Base-by-base conservation (phyloP, 73 alveolate genomes). In the Diophrys sp. region DNA sequence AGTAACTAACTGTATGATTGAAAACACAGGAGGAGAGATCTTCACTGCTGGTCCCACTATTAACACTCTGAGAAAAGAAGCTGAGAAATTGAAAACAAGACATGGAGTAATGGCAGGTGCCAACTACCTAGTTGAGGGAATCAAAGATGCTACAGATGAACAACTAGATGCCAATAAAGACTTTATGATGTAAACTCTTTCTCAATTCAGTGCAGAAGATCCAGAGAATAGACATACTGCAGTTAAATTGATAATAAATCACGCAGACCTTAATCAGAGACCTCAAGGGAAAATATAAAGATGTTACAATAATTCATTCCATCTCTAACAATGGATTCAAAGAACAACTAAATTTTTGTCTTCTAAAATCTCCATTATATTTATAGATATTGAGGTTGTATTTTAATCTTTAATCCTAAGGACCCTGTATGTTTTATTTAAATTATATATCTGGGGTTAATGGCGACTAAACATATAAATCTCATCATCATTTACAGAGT, bases 41-140 rank as follows among this genome's bases (percentile, higher is more conserved):
- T 90, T 90, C 80, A 82, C 92, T 33, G 56, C 91, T 29, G 96
- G 96, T 18, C 90, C 90, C 5, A 77, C 78, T 56, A 67, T 76
- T 14, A 55, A 86, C 44, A 76, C 79, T 24, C 79, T 87, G 44
- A 55, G 30, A 0, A 14, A 29, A 29, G 89, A 90, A 33, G 71
- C 89, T 31, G 78, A 56, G 0, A 33, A 56, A 1, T 70, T 87
- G 1, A 33, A 74, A 1, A 24, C 71, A 74, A 67, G 74, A 70
- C 31, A 77, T 14, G 85, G 85, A 1, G 54, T 77, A 67, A 27
- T 25, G 27, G 75, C 91, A 2, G 83, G 81, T 14, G 91, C 95
- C 0, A 82, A 79, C 81, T 86, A 71, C 44, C 82, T 78, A 1
- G 84, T 79, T 0, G 90, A 85, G 62, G 91, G 94, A 33, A 0